Conservation (phyloP, 2,329 filamentous ascomycete species). For the Cladophialophora yegresii region DNA sequence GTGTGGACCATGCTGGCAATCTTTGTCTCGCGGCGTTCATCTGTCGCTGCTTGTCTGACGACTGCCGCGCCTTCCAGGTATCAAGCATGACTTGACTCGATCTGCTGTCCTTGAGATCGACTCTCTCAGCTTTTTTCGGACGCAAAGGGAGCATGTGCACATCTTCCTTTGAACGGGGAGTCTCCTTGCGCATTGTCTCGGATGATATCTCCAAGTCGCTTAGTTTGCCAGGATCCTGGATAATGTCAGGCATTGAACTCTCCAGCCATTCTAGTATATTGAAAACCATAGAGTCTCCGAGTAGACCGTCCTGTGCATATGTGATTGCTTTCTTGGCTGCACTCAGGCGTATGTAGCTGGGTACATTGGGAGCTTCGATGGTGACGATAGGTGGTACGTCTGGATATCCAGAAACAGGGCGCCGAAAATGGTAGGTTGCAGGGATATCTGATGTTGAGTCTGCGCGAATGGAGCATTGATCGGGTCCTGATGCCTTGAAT, state of each 20-base stretch:
- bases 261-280: constrained; percentile 91
- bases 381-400: constrained; percentile 61
- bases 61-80: constrained; percentile 70
- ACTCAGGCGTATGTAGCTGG: constrained; percentile 90
- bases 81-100: constrained; percentile 51
- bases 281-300: constrained; percentile 88
- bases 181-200: constrained; percentile 47
- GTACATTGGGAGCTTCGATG: constrained; percentile 60
- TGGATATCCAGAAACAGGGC: constrained; percentile 71
- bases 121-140: constrained; percentile 8
- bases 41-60: constrained; percentile 64
- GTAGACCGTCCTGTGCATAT: constrained; percentile 68
- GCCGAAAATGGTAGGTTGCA: constrained; percentile 64
- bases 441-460: constrained; percentile 40
- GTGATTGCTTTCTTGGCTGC: constrained; percentile 75
- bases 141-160: background rate
- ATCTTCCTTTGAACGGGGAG: background rate
- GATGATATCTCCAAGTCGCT: constrained; percentile 80
- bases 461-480: constrained; percentile 71
- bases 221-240: constrained; percentile 79
- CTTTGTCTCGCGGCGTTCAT: constrained; percentile 73
- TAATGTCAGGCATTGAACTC: constrained; percentile 75
- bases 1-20: constrained; percentile 85
- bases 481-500: constrained; percentile 62
- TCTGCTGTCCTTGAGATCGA: constrained; percentile 23